These are phyloP conservation scores for Porcisia deanei DNA, from an alignment of 208 protist species.

Conservation along the genomic window DNA sequence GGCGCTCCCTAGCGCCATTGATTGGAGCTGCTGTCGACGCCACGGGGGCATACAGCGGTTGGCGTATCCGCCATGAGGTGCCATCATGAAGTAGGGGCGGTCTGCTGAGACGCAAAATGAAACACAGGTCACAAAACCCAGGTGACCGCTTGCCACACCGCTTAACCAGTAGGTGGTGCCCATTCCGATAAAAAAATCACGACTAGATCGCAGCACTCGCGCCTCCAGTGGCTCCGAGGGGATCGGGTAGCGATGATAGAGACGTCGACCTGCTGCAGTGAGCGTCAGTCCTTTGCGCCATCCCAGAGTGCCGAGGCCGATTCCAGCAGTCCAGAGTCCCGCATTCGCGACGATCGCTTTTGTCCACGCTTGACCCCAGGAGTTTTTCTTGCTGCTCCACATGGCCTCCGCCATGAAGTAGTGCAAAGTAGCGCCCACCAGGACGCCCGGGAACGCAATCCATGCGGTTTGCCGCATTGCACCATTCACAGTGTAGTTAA, in stretches of 20 bases:
- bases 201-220: constrained; percentile 58
- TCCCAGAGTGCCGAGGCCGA: constrained; percentile 55
- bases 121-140: constrained; percentile 69
- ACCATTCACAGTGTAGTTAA: constrained; percentile 85
- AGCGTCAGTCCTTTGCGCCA: constrained; percentile 73
- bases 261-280: constrained; percentile 44
- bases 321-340: constrained; percentile 46
- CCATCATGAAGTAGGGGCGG: constrained; percentile 85
- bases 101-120: constrained; percentile 68
- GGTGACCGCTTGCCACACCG: constrained; percentile 67
- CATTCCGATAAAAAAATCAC: constrained; percentile 84
- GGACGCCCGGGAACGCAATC: constrained; percentile 64
- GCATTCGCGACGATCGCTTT: constrained; percentile 81
- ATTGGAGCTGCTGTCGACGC: constrained; percentile 65
- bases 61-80: constrained; percentile 72
- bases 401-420: constrained; percentile 87
- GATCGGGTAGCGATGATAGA: constrained; percentile 84
- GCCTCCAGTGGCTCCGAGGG: constrained; percentile 69
- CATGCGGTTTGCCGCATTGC: constrained; percentile 71
- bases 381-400: constrained; percentile 78
- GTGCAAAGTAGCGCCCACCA: constrained; percentile 74
- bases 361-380: constrained; percentile 87
- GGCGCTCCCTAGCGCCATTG: constrained; percentile 35
- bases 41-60: constrained; percentile 78
- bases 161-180: constrained; percentile 82